Evolutionary conservation across 495 filamentous ascomycete genomes (phyloP), one percentile per base, ranked within the genome.

Genomic region (Cercophora scortea): DNA sequence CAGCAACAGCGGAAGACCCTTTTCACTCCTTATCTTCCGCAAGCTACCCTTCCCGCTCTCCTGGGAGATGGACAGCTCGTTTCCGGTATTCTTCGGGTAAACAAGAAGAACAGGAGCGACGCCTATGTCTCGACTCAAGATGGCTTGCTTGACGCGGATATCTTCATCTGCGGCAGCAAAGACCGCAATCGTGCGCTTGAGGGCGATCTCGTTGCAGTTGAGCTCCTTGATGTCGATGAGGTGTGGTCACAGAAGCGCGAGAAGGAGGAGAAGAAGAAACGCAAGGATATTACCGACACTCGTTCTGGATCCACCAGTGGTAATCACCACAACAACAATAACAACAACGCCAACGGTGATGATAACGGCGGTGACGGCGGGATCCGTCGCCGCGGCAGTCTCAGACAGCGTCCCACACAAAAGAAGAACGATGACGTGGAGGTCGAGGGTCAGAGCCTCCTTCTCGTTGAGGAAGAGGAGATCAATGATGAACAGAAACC

Each of bases 391-490:
- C 85, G 93, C 64, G 93, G 93, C 51, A 96, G 92, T 77, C 80
- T 98, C 57, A 83, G 90, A 59, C 93, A 97, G 73, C 86, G 93
- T 44, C 94, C 94, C 17, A 97, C 92, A 1, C 93, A 98, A 71
- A 98, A 98, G 81, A 98, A 98, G 79, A 98, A 98, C 52, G 93
- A 98, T 57, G 93, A 98, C 70, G 93, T 98, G 32, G 93, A 98
- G 72, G 93, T 98, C 42, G 93, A 98, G 65, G 93, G 93, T 3
- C 93, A 98, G 72, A 96, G 91, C 66, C 80, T 98, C 45, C 80
- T 98, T 50, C 80, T 98, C 25, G 91, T 96, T 58, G 93, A 98
- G 61, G 93, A 98, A 68, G 93, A 98, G 66, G 93, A 98, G 68
- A 95, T 98, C 67, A 97, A 89, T 54, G 93, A 98, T 63, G 93